phyloP scores from a whole-genome alignment of 352 stramenopile species.

The Pythium utonaiense region DNA sequence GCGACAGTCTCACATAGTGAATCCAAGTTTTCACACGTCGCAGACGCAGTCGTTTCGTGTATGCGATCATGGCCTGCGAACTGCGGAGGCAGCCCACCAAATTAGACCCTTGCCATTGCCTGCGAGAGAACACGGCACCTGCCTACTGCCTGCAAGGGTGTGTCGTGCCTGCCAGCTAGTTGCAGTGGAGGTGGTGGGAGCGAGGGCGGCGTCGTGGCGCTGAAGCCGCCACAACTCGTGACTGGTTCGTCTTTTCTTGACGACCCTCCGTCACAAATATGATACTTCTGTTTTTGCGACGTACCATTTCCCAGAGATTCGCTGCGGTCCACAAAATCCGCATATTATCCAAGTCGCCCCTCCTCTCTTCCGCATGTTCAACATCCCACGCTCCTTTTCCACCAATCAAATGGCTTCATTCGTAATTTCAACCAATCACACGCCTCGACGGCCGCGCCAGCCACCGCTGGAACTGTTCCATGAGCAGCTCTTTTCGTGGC shows the following conservation, averaged over 20 bases:
- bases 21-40: not conserved
- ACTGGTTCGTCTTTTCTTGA: not conserved
- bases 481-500: too few relatives aligned
- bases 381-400: not conserved
- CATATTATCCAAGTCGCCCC: constrained; percentile 9
- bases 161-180: too few relatives aligned
- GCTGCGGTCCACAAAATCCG: constrained; percentile 13
- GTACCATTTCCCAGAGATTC: not conserved
- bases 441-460: not conserved
- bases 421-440: not conserved
- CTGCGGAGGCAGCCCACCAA: not conserved
- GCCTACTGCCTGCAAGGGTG: too few relatives aligned
- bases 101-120: too few relatives aligned
- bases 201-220: too few relatives aligned
- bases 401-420: not conserved
- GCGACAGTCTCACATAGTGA: not conserved
- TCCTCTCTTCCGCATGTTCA: constrained; percentile 5
- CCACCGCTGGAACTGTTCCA: not conserved
- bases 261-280: not conserved
- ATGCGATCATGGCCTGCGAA: not conserved
- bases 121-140: too few relatives aligned
- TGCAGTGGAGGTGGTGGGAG: too few relatives aligned
- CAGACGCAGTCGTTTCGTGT: not conserved
- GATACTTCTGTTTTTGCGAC: not conserved
- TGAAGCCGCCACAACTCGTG: too few relatives aligned